Base-by-base conservation (phyloP, 2,329 filamentous ascomycete species). In the Teratosphaeria nubilosa region DNA sequence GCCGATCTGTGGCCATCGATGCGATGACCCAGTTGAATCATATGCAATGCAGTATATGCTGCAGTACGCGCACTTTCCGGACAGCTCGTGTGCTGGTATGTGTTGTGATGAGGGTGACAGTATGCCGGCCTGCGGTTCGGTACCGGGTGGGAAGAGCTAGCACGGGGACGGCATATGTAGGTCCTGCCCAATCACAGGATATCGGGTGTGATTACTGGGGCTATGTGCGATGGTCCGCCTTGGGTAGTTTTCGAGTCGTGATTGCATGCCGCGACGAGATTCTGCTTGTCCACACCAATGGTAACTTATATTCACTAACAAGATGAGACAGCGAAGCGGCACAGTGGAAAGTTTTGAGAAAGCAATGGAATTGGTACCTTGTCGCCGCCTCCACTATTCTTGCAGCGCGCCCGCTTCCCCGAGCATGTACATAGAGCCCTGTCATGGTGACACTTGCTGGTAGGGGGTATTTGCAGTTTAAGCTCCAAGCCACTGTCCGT, bases 1-100 rank as follows among this genome's bases (percentile, higher is more conserved):
- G 70, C n/a, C 68, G 64, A 30, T 69, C 67, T 6, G n/a, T n/a
- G 41, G 41, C 41, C 41, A 48, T 48, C n/a, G 20, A 20, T 11
- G 41, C 41, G 6, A 48, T 13, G 41, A 6, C 41, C 16, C 41
- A 48, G 11, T 22, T 2, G 5, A 22, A 2, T 22, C n/a, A 48
- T 16, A 11, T 22, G 41, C 41, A 24, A 7, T 22, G 41, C 20
- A 7, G 41, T 24, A 22, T 48, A 22, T 22, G 41, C 41, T 48
- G 41, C 41, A 22, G 41, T 22, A 48, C 3, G 3, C 9, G 16
- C n/a, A n/a, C n/a, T 37, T 9, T 37, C 34, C 5, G 34, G 13
- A 41, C 5, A 5, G 16, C 34, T 41, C 13, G 34, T n/a, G 34
- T n/a, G 13, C 16, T 41, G 13, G 34, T 5, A 16, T 14, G 16